phyloP scores from a whole-genome alignment of 2,329 filamentous ascomycete species.

The Sporothrix mexicana region DNA sequence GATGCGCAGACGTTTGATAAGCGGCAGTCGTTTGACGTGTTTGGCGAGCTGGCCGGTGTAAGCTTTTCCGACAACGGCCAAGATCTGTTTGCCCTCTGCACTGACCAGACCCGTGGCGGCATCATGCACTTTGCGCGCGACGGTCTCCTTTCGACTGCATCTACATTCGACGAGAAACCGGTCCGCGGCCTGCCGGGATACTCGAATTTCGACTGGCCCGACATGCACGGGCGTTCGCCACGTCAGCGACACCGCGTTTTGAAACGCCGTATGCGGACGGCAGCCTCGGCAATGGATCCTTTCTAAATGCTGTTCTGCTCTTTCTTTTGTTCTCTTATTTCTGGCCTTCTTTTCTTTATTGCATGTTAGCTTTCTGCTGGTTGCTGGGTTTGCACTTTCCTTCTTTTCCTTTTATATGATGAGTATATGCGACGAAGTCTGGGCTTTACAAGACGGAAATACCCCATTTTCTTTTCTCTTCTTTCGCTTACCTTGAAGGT shows the following conservation, averaged over 20 bases:
- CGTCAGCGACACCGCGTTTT: background rate
- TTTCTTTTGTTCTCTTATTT: background rate
- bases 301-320: background rate
- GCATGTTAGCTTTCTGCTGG: background rate
- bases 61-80: conserved; percentile 70
- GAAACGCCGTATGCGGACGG: conserved; percentile 1
- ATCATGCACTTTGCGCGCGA: conserved; percentile 66
- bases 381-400: background rate
- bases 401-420: background rate
- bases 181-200: background rate
- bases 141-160: conserved; percentile 47
- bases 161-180: conserved; percentile 34
- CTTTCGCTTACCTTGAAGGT: background rate
- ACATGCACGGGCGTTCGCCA: background rate
- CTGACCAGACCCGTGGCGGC: conserved; percentile 69
- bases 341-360: background rate
- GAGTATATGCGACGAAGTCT: conserved; percentile 5
- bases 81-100: conserved; percentile 71
- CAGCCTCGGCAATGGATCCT: background rate
- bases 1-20: conserved; percentile 67
- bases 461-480: conserved; percentile 10
- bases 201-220: conserved; percentile 11
- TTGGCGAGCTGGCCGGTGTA: conserved; percentile 75
- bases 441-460: conserved; percentile 18
- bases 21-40: conserved; percentile 75